Conservation (phyloP, 768 basidiomycete species). For the Chlorophyllum brunneum region DNA sequence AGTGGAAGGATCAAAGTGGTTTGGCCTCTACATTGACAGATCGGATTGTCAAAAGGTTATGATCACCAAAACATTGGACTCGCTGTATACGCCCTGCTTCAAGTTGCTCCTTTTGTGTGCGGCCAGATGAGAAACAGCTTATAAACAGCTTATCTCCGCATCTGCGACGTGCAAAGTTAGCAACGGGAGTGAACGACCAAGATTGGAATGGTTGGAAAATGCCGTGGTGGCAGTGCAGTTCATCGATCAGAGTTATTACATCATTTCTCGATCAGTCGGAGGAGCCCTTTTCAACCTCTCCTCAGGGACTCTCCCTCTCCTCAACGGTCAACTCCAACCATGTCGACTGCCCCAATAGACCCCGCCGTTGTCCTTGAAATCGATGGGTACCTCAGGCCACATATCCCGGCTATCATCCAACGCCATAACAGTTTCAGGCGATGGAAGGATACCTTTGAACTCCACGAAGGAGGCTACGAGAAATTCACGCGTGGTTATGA, state of each 20-base stretch:
- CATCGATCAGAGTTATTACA: constrained; percentile 2
- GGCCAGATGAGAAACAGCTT: no score
- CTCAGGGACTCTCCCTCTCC: no score
- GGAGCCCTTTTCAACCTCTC: no score
- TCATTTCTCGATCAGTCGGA: constrained; percentile 5
- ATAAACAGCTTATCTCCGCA: no score
- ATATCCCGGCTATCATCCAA: constrained; percentile 63
- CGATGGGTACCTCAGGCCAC: constrained; percentile 75
- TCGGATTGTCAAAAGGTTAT: no score
- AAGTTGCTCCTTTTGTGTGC: no score
- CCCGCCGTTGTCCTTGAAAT: constrained; percentile 53
- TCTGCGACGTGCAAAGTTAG: no score
- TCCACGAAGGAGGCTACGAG: constrained; percentile 82
- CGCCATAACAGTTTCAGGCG: constrained; percentile 65
- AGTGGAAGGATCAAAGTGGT: no score
- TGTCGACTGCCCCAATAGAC: constrained; percentile 48
- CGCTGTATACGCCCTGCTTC: no score
- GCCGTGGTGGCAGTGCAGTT: background rate
- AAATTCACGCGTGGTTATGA: constrained; percentile 78
- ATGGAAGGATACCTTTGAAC: constrained; percentile 74
- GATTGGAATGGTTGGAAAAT: background rate
- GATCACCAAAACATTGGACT: no score
- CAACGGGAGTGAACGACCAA: background rate
- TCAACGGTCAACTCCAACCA: no score
- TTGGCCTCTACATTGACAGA: no score